Evolutionary conservation across 2,329 filamentous ascomycete genomes (phyloP), one percentile per base, ranked within the genome.

Genomic region (Pseudocercospora cruenta): DNA sequence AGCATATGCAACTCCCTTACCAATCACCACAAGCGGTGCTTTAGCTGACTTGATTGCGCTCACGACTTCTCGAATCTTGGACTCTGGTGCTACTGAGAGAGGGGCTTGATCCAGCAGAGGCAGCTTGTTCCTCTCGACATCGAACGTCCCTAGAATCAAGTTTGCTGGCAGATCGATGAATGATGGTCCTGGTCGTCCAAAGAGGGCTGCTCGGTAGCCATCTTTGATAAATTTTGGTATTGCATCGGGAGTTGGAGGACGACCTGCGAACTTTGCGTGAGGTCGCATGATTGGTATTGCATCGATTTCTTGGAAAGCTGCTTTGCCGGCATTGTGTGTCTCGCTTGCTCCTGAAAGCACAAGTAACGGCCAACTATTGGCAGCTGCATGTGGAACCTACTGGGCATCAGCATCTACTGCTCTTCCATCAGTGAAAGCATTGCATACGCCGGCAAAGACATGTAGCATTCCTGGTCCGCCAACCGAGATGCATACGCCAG

Each of bases 381-480:
- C 82, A 45, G 80, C 80, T 6, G 85, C 77, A 57, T 75, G 70
- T 36, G 70, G 70, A 21, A 75, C 72, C 71, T 73, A 14, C 7
- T 36, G n/a, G 14, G 33, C 22, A 64, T 60, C 45, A 66, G 31
- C 51, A 39, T 16, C 3, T 21, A 36, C 10, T 43, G 9, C 33
- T 36, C 3, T 43, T 51, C 12, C 7, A 14, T 8, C 19, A 39
- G 2, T 5, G 2, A 53, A 26, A 28, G 55, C 14, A 31, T n/a
- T 60, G 73, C 82, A 62, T 79, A 84, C 83, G 53, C 86, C 85
- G 67, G 86, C 83, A 76, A 87, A 82, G 10, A 84, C 83, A 78
- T 87, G 86, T 22, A 87, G 76, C 14, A 88, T 83, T 22, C 86
- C 86, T 7, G 86, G 86, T 8, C 86, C 86, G 60, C 85, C 86